These are phyloP conservation scores for Mycena galopus DNA, from an alignment of 768 basidiomycete species.

Conservation along the genomic window DNA sequence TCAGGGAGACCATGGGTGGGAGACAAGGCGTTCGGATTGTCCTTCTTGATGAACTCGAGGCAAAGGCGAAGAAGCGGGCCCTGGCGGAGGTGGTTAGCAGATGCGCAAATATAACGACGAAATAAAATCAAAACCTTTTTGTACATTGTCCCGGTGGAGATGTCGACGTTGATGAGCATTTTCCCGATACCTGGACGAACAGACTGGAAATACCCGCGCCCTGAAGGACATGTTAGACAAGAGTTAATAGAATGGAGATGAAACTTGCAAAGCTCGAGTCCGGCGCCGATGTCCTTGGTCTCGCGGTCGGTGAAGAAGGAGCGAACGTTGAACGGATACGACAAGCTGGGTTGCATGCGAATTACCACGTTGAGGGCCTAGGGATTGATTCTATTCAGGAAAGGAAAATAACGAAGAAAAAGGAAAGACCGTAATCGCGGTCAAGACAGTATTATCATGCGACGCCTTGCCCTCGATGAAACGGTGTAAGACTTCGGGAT, in stretches of 20 bases:
- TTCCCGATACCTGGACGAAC: slow-evolving; percentile 67
- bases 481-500: slow-evolving; percentile 66
- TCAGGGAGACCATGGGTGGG: slow-evolving; percentile 57
- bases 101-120: background rate
- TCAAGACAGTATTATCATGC: slow-evolving; percentile 67
- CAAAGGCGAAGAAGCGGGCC: slow-evolving; percentile 59
- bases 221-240: slow-evolving; percentile 52
- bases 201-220: slow-evolving; percentile 77
- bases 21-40: slow-evolving; percentile 54
- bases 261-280: slow-evolving; percentile 60
- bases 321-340: slow-evolving; percentile 72
- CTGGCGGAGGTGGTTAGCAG: background rate
- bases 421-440: slow-evolving; percentile 64
- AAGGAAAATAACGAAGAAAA: slow-evolving; percentile 20
- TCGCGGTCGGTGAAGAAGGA: slow-evolving; percentile 71
- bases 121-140: slow-evolving; percentile 41
- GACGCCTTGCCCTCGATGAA: slow-evolving; percentile 68
- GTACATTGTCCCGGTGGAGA: slow-evolving; percentile 79
- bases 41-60: slow-evolving; percentile 56
- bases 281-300: slow-evolving; percentile 59
- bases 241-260: background rate
- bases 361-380: slow-evolving; percentile 72
- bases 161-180: slow-evolving; percentile 72
- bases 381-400: background rate
- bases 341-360: slow-evolving; percentile 65